Conservation (phyloP, 2,329 filamentous ascomycete species). For the Claviceps sp. region DNA sequence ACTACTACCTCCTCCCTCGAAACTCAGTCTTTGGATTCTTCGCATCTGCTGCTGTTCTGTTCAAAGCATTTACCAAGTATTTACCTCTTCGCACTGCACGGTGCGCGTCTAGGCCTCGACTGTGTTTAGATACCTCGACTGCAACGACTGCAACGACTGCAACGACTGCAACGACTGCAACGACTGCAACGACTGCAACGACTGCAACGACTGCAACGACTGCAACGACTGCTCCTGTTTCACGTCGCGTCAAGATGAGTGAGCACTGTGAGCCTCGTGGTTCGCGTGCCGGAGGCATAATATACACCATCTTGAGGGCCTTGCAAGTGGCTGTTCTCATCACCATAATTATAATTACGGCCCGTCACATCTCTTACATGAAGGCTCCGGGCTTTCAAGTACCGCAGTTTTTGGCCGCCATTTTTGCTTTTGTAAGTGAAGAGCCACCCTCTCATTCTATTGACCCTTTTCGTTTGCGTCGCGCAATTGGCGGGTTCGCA, state of each 20-base stretch:
- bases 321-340: slow-evolving; percentile 61
- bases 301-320: slow-evolving; percentile 60
- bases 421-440: slow-evolving; percentile 60
- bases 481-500: not conserved
- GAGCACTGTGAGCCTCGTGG: slow-evolving; percentile 35
- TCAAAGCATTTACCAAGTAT: slow-evolving; percentile 27
- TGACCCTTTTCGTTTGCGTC: too few relatives aligned
- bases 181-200: too few relatives aligned
- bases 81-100: slow-evolving; percentile 27
- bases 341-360: slow-evolving; percentile 58
- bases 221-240: slow-evolving; percentile 9
- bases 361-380: slow-evolving; percentile 72
- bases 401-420: slow-evolving; percentile 62
- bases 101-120: slow-evolving; percentile 24
- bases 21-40: slow-evolving; percentile 20
- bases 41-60: slow-evolving; percentile 24
- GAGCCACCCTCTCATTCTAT: too few relatives aligned
- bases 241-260: slow-evolving; percentile 25
- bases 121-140: slow-evolving; percentile 26
- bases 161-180: too few relatives aligned
- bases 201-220: too few relatives aligned
- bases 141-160: too few relatives aligned
- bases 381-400: slow-evolving; percentile 50
- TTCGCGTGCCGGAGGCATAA: slow-evolving; percentile 61
- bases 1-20: slow-evolving; percentile 9